A percentile compares a stretch with the other conserved stretches of the same genome.
These are phyloP conservation scores for Lumnitzera littorea DNA, from an alignment of 345 rosid species.

Conservation along the genomic window DNA sequence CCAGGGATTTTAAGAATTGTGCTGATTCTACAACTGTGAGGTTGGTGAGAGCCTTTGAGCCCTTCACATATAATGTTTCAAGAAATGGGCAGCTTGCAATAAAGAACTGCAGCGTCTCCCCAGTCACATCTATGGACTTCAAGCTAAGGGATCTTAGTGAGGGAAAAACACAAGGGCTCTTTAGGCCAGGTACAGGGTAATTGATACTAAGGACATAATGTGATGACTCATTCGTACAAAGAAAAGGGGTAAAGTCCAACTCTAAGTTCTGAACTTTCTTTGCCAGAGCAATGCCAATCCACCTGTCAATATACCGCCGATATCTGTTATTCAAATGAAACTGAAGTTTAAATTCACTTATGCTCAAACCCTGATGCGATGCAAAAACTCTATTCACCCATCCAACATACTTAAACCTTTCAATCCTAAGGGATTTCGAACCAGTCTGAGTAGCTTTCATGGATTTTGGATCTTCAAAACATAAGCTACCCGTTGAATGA, in stretches of 20 bases:
- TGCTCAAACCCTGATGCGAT: neutral
- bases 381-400: constrained; percentile 7
- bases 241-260: constrained; percentile 5
- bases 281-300: neutral
- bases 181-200: neutral
- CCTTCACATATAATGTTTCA: constrained; percentile 1
- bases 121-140: constrained; percentile 3
- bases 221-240: neutral
- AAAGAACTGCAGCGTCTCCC: constrained; percentile 3
- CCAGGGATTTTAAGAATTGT: constrained; percentile 4
- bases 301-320: constrained; percentile 5
- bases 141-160: constrained; percentile 1
- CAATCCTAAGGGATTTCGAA: neutral
- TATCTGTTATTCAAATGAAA: constrained; percentile 8
- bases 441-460: neutral
- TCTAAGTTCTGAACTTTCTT: constrained; percentile 9
- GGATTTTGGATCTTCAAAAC: neutral
- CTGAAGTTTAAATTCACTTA: neutral
- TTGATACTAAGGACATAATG: neutral
- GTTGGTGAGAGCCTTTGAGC: neutral
- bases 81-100: constrained; percentile 7
- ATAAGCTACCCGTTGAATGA: constrained; percentile 1
- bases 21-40: constrained; percentile 6
- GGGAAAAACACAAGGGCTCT: neutral
- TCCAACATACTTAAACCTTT: constrained; percentile 5